Conservation (phyloP, 139 green algal species). For the Picochlorum sp. region DNA sequence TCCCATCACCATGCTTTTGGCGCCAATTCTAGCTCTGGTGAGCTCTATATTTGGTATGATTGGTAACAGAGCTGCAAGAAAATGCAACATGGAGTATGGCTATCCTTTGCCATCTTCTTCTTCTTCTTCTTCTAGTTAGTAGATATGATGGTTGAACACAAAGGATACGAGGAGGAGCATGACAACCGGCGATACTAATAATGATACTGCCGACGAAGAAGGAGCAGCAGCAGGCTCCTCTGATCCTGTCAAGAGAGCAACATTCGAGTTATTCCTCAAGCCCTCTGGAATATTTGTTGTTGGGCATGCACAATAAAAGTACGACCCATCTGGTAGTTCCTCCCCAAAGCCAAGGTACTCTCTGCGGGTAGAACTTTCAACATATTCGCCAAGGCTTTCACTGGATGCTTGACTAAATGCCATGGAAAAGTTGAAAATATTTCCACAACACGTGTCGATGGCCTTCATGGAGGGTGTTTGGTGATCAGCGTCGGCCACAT, state of each 20-base stretch:
- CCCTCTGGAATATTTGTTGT: conserved; percentile 3
- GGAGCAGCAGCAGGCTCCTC: neutral
- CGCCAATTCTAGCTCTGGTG: conserved; percentile 11
- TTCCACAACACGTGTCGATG: neutral
- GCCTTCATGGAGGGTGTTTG: neutral
- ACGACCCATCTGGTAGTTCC: neutral
- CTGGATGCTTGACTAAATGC: neutral
- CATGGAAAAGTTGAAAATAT: conserved; percentile 4
- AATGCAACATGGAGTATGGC: conserved; percentile 10
- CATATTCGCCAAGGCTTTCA: neutral
- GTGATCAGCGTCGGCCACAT: neutral
- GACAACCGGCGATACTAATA: neutral
- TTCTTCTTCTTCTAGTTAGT: neutral
- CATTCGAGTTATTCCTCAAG: neutral
- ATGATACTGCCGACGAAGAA: neutral
- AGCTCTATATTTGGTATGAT: conserved; percentile 9
- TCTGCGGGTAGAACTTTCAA: neutral
- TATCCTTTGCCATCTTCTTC: neutral
- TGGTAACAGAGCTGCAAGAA: conserved; percentile 10
- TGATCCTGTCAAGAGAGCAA: neutral
- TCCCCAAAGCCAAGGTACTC: neutral
- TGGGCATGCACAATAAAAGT: conserved; percentile 3
- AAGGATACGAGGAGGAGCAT: neutral
- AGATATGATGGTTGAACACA: neutral
- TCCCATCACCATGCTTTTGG: conserved; percentile 10